A percentile compares a stretch with the other conserved stretches of the same genome.
phyloP scores from a whole-genome alignment of 208 protist species.

The Plasmodiophora brassicae region DNA sequence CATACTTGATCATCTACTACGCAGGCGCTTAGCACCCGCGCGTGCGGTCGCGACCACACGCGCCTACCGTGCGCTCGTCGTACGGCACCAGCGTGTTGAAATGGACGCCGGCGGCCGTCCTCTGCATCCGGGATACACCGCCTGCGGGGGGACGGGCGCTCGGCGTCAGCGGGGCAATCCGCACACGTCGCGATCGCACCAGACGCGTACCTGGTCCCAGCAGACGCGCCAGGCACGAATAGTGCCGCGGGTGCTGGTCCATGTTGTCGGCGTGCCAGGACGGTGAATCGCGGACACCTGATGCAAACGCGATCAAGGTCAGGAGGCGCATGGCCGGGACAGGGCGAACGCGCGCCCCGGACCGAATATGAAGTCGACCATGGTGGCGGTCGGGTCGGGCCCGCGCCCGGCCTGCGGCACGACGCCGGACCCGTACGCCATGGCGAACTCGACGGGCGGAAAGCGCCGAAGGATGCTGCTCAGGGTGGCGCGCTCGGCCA shows the following conservation, averaged over 20 bases:
- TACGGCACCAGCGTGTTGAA: not conserved
- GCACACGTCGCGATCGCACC: too few species aligned
- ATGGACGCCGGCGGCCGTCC: not conserved
- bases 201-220: too few species aligned
- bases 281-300: not conserved
- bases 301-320: too few species aligned
- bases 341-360: too few species aligned
- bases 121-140: too few species aligned
- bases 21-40: not conserved
- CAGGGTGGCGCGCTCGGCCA: too few species aligned
- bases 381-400: not conserved
- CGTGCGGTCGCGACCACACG: not conserved
- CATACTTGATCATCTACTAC: not conserved
- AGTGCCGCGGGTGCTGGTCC: not conserved
- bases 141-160: too few species aligned
- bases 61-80: not conserved
- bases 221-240: not conserved
- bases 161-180: not conserved
- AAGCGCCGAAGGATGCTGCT: not conserved
- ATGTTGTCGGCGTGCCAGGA: not conserved
- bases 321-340: too few species aligned
- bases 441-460: not conserved
- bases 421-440: not conserved
- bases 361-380: slow-evolving; percentile 24
- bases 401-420: not conserved